Base-by-base conservation (phyloP, 208 protist species). In the Naegleria fowleri region DNA sequence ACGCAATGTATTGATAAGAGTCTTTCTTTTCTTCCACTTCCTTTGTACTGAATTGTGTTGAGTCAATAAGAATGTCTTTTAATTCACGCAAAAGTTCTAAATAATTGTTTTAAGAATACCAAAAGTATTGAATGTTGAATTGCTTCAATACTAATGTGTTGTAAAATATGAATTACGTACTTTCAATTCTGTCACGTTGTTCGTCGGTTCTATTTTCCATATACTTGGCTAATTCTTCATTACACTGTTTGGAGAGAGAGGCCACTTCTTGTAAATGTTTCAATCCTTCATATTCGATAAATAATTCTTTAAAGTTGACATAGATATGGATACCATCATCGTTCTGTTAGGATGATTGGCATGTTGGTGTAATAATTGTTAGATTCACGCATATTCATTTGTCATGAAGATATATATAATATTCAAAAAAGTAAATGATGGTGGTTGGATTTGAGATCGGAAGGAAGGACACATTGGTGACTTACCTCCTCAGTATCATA, bases 221-320 rank as follows among this genome's bases (percentile, higher is more conserved):
- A 48, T 38, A 48, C 41, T 40, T 33, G 5, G 6, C 38, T 11
- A 86, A 33, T 29, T 86, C n/a, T 39, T 38, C 36, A 40, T 86
- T 48, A 48, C 83, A 48, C 19, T 48, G 7, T 43, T 86, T 40
- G 11, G 36, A 9, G 16, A 86, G 15, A 5, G 11, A 22, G 13
- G 33, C 11, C 43, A 86, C 41, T 16, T 86, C 36, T 39, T 86
- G 83, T 48, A 86, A n/a, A 48, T 48, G 9, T 86, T 86, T 86
- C 5, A 86, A 48, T 19, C 83, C 83, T 48, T 86, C 38, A 48
- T 38, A 86, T 86, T 86, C 83, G 48, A 86, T 86, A 86, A 86
- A 86, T 51, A 86, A 48, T 86, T 86, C 83, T 48, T 86, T 86
- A 48, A 86, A 86, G 48, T 48, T 86, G 38, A 86, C 83, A 48